Base-by-base conservation (phyloP, 2,329 filamentous ascomycete species). In the Pyrenochaeta sp. region DNA sequence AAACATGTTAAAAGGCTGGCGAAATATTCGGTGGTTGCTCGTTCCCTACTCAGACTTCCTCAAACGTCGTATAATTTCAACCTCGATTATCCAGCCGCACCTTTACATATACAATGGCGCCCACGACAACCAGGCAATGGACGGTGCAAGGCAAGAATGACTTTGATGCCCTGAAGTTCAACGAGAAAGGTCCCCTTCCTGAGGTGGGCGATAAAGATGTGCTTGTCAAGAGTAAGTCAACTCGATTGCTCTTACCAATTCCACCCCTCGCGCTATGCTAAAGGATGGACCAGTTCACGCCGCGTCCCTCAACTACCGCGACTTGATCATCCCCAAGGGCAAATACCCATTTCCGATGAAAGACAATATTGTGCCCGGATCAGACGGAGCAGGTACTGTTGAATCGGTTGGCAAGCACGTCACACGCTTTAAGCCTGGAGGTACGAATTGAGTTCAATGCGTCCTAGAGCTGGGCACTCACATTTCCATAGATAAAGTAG, bases 181-280 rank as follows among this genome's bases (percentile, higher is more conserved):
- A 87, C 50, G 80, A 83, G 47, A 76, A 79, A 39, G 82, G 78
- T 0, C 68, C 82, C 0, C 70, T 91, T 2, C 87, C 89, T 13
- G 77, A 86, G 63, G 71, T 90, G 1, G 90, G 90, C 46, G 89
- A 92, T 53, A 85, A 85, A 60, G 87, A 93, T 27, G 89, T 92
- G 5, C 82, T 93, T 34, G 87, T 93, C 66, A 90, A 89, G 76
- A 81, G 81, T 81, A 71, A 52, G 74, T 52, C 49, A 12, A 27
- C 19, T 1, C 9, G 30, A 32, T 15, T 25, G 24, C 7, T 12
- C 9, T 10, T 9, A 5, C 12, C 15, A 5, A 12, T 46, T 15
- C 27, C 19, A 19, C 19, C 15, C n/a, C 8, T 12, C 6, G 45
- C 28, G 5, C 6, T 30, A 53, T 46, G 34, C 58, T 66, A 52